Percentiles rank a stretch among this genome's conserved stretches.
Evolutionary conservation across 2,329 filamentous ascomycete genomes (phyloP).

Genomic region (Talaromyces amestolkiae): DNA sequence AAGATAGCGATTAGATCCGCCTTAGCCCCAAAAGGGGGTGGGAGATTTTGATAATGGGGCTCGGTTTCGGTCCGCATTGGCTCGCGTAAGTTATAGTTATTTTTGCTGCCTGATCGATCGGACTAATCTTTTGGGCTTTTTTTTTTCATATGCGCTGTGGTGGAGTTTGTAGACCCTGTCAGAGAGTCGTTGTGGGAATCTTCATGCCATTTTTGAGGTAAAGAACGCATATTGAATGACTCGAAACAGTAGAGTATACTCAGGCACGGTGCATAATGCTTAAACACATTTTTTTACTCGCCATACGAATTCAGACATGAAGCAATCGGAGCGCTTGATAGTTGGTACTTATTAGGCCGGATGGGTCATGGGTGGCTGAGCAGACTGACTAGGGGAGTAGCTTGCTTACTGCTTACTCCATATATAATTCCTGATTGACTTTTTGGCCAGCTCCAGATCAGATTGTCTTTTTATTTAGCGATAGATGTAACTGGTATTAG

Average conservation of each 20-base stretch:
- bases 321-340: neutral
- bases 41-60: neutral
- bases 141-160: neutral
- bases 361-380: neutral
- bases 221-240: neutral
- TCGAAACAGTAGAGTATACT: neutral
- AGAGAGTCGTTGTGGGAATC: neutral
- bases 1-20: neutral
- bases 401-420: neutral
- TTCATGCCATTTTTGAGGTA: neutral
- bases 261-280: too few relatives aligned
- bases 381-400: neutral
- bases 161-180: neutral
- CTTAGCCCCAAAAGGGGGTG: neutral
- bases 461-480: too few relatives aligned
- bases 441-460: neutral
- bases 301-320: neutral
- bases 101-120: neutral
- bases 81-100: neutral
- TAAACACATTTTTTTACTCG: too few relatives aligned
- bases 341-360: neutral
- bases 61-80: neutral
- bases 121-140: too few relatives aligned
- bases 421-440: neutral
- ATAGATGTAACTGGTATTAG: too few relatives aligned